Evolutionary conservation across 441 rosid genomes (phyloP).

Genomic region (Populus hybrid): DNA sequence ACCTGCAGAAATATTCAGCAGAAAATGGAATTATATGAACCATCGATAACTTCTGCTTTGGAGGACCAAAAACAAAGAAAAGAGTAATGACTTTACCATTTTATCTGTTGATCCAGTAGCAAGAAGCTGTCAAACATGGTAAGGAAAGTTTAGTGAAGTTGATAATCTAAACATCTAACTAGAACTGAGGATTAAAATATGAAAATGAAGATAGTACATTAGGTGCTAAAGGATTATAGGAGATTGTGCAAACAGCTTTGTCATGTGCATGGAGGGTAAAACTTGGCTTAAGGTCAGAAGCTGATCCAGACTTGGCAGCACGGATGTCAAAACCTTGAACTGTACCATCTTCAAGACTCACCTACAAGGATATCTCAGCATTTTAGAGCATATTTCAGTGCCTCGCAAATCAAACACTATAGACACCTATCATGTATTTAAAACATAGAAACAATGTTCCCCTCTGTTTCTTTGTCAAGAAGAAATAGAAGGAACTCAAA

Average conservation of each 20-base stretch:
- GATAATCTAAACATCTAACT: background rate
- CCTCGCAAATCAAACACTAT: background rate
- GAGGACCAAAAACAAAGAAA: background rate
- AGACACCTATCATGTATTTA: background rate
- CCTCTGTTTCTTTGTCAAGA: background rate
- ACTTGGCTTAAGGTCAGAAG: slow-evolving; percentile 47
- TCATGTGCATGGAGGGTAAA: slow-evolving; percentile 83
- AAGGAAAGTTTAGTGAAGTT: background rate
- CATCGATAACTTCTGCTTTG: background rate
- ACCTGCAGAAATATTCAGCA: slow-evolving; percentile 39
- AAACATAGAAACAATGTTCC: background rate
- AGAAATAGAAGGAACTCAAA: background rate
- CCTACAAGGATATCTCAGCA: slow-evolving; percentile 34
- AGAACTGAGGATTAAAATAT: background rate
- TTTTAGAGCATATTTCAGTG: background rate
- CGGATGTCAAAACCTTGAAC: slow-evolving; percentile 83
- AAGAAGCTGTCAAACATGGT: slow-evolving; percentile 29
- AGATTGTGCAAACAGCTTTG: slow-evolving; percentile 61
- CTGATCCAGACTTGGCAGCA: slow-evolving; percentile 49
- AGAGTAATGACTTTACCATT: slow-evolving; percentile 28
- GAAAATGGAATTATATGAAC: background rate
- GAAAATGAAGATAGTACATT: slow-evolving; percentile 16
- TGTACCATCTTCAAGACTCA: slow-evolving; percentile 87
- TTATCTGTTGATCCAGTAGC: slow-evolving; percentile 68
- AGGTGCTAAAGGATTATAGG: slow-evolving; percentile 49